Conservation (phyloP, 306 rosid species). For the Citrullus mucosospermus region DNA sequence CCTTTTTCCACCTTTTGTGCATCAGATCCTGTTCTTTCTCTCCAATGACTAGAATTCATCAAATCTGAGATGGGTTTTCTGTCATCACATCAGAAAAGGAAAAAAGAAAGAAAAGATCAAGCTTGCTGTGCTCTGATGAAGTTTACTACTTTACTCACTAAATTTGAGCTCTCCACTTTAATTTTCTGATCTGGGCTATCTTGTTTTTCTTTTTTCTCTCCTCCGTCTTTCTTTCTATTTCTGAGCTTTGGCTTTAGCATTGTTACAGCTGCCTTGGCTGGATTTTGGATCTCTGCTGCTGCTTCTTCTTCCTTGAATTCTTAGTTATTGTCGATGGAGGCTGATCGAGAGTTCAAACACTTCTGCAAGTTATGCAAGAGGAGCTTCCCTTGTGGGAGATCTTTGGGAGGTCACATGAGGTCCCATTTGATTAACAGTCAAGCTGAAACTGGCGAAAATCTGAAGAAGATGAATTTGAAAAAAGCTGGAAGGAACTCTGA, state of each 20-base stretch:
- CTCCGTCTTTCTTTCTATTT: neutral
- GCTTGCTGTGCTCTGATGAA: neutral
- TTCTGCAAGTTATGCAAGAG: constrained; percentile 74
- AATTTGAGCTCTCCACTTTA: constrained; percentile 3
- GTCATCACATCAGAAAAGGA: constrained; percentile 3
- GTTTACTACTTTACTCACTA: constrained; percentile 8
- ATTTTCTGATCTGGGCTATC: neutral
- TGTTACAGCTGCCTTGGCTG: neutral
- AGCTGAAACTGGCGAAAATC: constrained; percentile 24
- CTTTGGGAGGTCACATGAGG: constrained; percentile 95
- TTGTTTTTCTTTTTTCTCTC: neutral
- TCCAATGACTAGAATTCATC: constrained; percentile 7
- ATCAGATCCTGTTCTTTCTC: constrained; percentile 50
- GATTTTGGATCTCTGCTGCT: neutral
- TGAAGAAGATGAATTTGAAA: neutral
- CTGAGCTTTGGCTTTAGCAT: constrained; percentile 2
- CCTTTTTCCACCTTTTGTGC: constrained; percentile 15
- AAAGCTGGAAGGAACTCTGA: neutral
- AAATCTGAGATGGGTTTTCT: constrained; percentile 20
- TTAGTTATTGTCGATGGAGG: constrained; percentile 32
- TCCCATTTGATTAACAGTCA: constrained; percentile 44
- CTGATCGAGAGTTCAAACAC: constrained; percentile 41
- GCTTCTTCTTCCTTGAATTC: neutral
- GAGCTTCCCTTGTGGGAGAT: constrained; percentile 80
- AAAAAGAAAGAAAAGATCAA: neutral